These are phyloP conservation scores for Dalbergia cochinchinensis DNA, from an alignment of 306 rosid genomes.

Conservation along the genomic window DNA sequence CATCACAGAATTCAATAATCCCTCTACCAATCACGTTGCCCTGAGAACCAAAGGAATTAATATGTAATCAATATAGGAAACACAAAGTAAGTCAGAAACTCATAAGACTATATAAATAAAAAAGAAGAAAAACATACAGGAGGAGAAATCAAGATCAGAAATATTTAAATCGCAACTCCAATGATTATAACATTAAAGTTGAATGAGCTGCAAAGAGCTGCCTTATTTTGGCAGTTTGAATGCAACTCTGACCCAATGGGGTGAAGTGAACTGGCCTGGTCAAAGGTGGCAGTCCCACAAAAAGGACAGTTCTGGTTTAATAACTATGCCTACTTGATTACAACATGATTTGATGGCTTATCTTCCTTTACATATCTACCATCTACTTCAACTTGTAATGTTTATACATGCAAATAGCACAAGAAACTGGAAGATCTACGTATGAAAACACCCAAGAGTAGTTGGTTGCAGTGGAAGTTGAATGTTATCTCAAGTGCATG, in stretches of 20 bases:
- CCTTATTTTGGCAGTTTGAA: not conserved
- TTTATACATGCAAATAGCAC: not conserved
- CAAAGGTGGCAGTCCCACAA: not conserved
- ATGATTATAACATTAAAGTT: not conserved
- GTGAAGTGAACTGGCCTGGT: not conserved
- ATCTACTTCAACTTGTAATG: constrained; percentile 5
- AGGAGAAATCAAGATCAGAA: not conserved
- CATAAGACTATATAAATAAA: not conserved
- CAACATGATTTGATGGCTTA: not conserved
- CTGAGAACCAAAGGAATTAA: constrained; percentile 53
- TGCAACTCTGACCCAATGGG: not conserved
- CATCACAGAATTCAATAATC: constrained; percentile 78
- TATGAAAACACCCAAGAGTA: too few relatives aligned
- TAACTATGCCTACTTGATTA: not conserved
- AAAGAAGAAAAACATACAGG: not conserved
- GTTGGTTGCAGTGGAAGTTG: too few relatives aligned
- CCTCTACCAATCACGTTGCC: constrained; percentile 85
- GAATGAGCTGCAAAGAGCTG: not conserved
- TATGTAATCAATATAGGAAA: constrained; percentile 16
- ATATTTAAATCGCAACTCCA: not conserved
- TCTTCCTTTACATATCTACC: not conserved
- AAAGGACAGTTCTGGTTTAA: not conserved
- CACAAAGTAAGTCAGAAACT: not conserved
- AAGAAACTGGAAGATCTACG: constrained; percentile 11
- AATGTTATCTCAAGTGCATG: too few relatives aligned